These are phyloP conservation scores for Fusarium beomiforme DNA, from an alignment of 2,329 filamentous ascomycete genomes.

Conservation along the genomic window DNA sequence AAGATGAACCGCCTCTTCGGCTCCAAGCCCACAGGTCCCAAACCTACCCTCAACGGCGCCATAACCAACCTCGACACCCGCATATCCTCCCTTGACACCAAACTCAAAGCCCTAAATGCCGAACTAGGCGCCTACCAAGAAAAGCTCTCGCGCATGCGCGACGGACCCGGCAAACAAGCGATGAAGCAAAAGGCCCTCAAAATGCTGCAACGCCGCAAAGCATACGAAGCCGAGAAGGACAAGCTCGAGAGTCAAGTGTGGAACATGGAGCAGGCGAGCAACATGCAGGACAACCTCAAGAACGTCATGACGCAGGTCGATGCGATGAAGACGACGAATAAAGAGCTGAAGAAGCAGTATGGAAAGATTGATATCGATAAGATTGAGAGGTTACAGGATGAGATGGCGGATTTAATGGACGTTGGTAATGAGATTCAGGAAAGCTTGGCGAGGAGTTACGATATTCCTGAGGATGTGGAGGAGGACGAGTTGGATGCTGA, in stretches of 20 bases:
- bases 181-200: conserved; percentile 96
- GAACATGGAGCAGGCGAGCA: conserved; percentile 99
- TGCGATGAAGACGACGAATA: conserved; percentile 96
- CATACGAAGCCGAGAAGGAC: conserved; percentile 93
- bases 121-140: conserved; percentile 89
- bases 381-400: conserved; percentile 97
- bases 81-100: conserved; percentile 90
- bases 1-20: conserved; percentile 97
- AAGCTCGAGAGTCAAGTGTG: conserved; percentile 94
- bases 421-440: conserved; percentile 99
- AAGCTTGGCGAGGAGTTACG: conserved; percentile 88
- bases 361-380: conserved; percentile 97
- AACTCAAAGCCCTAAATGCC: conserved; percentile 90
- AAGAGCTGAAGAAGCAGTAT: conserved; percentile 91
- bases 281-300: conserved; percentile 98
- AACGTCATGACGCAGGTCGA: conserved; percentile 99
- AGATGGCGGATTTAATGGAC: conserved; percentile 98
- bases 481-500: conserved; percentile 97
- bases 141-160: conserved; percentile 91
- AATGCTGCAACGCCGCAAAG: conserved; percentile 90
- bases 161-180: conserved; percentile 91
- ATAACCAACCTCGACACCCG: conserved; percentile 87
- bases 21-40: conserved; percentile 84
- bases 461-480: conserved; percentile 96
- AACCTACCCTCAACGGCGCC: conserved; percentile 85